Conservation (phyloP, 179 eudicot genomes). For the Sideroxylon spinosum region DNA sequence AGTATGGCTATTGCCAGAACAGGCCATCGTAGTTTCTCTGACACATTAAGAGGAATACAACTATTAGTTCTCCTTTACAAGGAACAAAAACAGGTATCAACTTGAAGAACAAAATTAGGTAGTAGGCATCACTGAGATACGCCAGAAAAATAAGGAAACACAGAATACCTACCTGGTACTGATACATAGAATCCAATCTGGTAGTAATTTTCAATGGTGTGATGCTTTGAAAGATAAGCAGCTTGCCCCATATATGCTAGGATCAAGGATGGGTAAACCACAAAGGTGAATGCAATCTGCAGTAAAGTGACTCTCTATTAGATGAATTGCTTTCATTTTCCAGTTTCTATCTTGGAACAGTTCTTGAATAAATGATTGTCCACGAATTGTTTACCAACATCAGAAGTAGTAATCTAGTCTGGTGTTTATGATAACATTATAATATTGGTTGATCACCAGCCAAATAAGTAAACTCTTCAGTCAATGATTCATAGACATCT, state of each 20-base stretch:
- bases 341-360: neutral
- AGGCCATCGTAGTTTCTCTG: constrained; percentile 91
- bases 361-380: neutral
- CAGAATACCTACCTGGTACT: constrained; percentile 59
- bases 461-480: neutral
- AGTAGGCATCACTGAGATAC: neutral
- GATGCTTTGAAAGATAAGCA: constrained; percentile 91
- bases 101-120: too few species aligned
- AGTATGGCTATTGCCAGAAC: constrained; percentile 87
- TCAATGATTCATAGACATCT: neutral
- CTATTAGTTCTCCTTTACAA: neutral
- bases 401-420: neutral
- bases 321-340: constrained; percentile 11
- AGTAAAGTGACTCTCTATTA: constrained; percentile 13
- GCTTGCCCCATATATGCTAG: constrained; percentile 99
- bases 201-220: constrained; percentile 48
- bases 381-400: neutral
- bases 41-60: neutral
- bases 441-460: neutral
- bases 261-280: constrained; percentile 92
- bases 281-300: constrained; percentile 83
- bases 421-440: neutral
- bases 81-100: neutral
- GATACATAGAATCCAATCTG: constrained; percentile 92
- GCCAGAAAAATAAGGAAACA: neutral